Evolutionary conservation across 2,329 filamentous ascomycete species (phyloP).

Genomic region (Alternaria sp.): DNA sequence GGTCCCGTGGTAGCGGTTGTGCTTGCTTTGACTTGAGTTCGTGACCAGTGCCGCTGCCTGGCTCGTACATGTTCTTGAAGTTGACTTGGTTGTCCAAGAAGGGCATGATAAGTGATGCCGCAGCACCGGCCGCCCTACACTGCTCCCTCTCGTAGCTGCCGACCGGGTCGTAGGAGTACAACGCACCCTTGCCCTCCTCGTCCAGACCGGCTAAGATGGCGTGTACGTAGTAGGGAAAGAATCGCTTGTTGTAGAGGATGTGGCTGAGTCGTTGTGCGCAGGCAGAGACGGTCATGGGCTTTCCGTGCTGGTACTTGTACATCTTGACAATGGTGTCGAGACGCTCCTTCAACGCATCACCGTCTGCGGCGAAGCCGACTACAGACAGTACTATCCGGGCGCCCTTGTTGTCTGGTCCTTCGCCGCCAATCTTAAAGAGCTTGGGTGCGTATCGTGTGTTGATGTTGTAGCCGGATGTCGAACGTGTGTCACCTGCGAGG

Average conservation of each 20-base stretch:
- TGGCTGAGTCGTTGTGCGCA: constrained; percentile 95
- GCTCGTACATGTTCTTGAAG: constrained; percentile 98
- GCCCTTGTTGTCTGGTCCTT: constrained; percentile 83
- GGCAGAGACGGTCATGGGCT: constrained; percentile 92
- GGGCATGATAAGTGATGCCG: constrained; percentile 95
- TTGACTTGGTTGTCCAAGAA: constrained; percentile 99
- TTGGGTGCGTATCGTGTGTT: constrained; percentile 96
- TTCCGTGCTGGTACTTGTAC: constrained; percentile 98
- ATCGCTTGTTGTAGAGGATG: constrained; percentile 95
- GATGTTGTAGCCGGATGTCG: constrained; percentile 95
- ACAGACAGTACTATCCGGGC: constrained; percentile 91
- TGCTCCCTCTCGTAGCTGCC: constrained; percentile 98
- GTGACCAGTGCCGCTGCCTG: constrained; percentile 84
- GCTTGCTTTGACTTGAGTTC: constrained; percentile 75
- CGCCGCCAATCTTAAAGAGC: constrained; percentile 95
- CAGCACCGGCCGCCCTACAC: constrained; percentile 91
- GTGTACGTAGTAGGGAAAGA: constrained; percentile 98
- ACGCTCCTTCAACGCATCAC: constrained; percentile 90
- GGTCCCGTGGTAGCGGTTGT: constrained; percentile 73
- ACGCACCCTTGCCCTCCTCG: constrained; percentile 90
- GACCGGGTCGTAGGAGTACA: constrained; percentile 98
- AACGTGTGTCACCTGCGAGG: constrained; percentile 95
- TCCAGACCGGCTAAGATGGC: constrained; percentile 94
- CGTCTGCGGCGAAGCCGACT: constrained; percentile 95
- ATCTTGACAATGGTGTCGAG: constrained; percentile 97